phyloP scores from a whole-genome alignment of 805 yeast species.

The Schizosaccharomyces osmophilus region DNA sequence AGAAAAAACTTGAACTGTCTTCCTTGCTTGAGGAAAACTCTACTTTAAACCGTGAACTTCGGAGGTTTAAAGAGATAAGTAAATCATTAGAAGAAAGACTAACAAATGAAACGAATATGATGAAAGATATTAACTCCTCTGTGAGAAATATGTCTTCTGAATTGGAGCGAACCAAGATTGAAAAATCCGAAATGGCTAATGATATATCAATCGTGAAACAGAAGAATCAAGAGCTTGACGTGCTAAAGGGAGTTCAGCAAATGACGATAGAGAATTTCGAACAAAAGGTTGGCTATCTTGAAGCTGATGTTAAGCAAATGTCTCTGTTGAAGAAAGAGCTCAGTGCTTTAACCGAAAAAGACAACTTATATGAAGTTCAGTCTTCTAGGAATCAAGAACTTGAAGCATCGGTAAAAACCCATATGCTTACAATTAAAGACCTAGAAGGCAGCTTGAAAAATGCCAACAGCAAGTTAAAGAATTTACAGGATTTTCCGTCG shows the following conservation, averaged over 20 bases:
- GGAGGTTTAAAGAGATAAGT: too few relatives aligned
- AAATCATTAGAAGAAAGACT: too few relatives aligned
- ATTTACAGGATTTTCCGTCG: too few relatives aligned
- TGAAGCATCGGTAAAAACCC: not conserved
- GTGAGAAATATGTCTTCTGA: not conserved
- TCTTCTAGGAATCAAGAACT: not conserved
- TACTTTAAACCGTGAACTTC: not conserved
- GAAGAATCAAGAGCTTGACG: not conserved
- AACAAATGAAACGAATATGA: not conserved
- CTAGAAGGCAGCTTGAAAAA: not conserved
- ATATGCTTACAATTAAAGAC: not conserved
- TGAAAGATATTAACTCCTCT: not conserved
- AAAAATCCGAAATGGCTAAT: not conserved
- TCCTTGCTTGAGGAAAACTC: not conserved
- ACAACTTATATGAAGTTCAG: not conserved
- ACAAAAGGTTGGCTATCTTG: not conserved
- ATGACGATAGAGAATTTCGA: not conserved
- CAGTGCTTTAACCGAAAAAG: not conserved
- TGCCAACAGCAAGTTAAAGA: too few relatives aligned
- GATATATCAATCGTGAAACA: not conserved
- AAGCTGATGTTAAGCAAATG: constrained; percentile 4
- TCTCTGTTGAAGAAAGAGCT: constrained; percentile 8
- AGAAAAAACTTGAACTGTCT: not conserved
- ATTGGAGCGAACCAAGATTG: not conserved
- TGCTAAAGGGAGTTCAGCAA: not conserved